Percentiles rank a stretch among this genome's conserved stretches.
These are phyloP conservation scores for Erodium maritimum DNA, from an alignment of 345 rosid species.

Conservation along the genomic window DNA sequence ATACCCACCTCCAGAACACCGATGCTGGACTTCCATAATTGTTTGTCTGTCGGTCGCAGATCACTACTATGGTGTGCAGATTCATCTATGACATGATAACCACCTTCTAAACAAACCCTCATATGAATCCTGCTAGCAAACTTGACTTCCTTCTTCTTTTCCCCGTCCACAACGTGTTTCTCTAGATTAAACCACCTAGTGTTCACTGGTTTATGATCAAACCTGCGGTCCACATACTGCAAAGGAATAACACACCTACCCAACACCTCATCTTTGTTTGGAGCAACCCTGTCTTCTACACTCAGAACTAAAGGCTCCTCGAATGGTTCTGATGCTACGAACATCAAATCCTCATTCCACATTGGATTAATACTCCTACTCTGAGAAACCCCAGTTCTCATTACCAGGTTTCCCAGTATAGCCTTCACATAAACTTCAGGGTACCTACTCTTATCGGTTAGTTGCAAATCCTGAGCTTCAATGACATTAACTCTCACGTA, in stretches of 20 bases:
- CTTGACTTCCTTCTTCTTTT: constrained; percentile 21
- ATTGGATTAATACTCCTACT: constrained; percentile 19
- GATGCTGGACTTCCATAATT: constrained; percentile 24
- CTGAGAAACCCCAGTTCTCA: constrained; percentile 23
- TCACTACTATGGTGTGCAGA: constrained; percentile 37
- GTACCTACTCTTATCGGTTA: constrained; percentile 11
- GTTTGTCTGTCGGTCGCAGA: constrained; percentile 29
- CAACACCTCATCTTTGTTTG: constrained; percentile 28
- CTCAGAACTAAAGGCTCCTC: constrained; percentile 30
- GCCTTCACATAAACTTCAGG: constrained; percentile 32
- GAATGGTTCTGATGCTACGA: constrained; percentile 47
- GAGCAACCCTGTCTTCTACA: constrained; percentile 27
- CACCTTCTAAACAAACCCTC: constrained; percentile 38
- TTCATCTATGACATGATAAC: constrained; percentile 50
- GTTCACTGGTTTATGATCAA: constrained; percentile 11
- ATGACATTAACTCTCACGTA: constrained; percentile 27
- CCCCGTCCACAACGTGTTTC: constrained; percentile 14
- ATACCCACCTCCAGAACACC: constrained; percentile 46
- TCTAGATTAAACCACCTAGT: constrained; percentile 31
- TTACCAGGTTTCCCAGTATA: constrained; percentile 14
- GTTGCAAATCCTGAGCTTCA: constrained; percentile 35
- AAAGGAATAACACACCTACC: constrained; percentile 29
- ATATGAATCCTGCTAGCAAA: constrained; percentile 29
- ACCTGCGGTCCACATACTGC: constrained; percentile 19
- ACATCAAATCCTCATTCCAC: constrained; percentile 47